A percentile compares a stretch with the other conserved stretches of the same genome.
Evolutionary conservation across 2,329 filamentous ascomycete species (phyloP).

Genomic region (Leptographium wingfieldii): DNA sequence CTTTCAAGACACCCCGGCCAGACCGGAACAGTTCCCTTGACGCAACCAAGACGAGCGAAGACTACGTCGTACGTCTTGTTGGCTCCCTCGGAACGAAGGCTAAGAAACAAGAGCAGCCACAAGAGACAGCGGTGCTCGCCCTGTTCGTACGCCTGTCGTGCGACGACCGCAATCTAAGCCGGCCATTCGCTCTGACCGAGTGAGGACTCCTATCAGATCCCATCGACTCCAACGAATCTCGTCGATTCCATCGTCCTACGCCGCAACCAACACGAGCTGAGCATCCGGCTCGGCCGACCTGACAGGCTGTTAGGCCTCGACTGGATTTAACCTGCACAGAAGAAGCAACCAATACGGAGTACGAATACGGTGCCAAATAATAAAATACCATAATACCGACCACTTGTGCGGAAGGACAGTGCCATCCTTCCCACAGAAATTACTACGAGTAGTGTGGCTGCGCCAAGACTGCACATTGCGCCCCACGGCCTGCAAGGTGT

Average conservation of each 20-base stretch:
- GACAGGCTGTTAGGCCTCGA: background rate
- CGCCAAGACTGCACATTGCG: background rate
- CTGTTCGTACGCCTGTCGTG: background rate
- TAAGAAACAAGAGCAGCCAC: background rate
- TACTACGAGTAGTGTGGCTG: conserved; percentile 1
- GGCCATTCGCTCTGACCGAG: background rate
- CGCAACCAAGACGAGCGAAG: background rate
- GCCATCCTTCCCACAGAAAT: background rate
- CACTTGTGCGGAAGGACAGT: background rate
- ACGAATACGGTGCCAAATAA: background rate
- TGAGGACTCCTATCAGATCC: background rate
- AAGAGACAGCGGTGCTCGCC: background rate
- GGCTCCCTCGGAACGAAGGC: background rate
- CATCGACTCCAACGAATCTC: background rate
- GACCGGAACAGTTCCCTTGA: background rate
- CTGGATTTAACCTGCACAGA: background rate
- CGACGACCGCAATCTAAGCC: background rate
- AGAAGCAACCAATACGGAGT: background rate
- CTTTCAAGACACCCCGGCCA: background rate
- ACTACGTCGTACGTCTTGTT: background rate
- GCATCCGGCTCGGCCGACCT: background rate
- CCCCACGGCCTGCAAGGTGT: conserved; percentile 5
- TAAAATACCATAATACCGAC: background rate
- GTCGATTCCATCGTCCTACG: background rate
- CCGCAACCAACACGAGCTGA: background rate